A percentile compares a stretch with the other conserved stretches of the same genome.
Conservation (phyloP, 345 rosid genomes). For the Orychophragmus violaceus region DNA sequence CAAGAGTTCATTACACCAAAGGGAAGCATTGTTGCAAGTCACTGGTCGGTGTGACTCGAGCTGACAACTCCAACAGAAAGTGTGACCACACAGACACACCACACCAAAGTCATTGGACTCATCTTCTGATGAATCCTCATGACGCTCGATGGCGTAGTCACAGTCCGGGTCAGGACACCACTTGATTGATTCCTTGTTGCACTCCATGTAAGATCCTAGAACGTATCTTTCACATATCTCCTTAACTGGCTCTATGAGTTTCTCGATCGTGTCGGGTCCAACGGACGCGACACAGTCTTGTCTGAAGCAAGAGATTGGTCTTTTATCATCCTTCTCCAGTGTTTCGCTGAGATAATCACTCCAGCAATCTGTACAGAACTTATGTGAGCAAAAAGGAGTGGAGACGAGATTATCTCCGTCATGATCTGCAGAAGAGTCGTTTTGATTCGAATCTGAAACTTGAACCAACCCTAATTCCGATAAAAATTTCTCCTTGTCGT, state of each 20-base stretch:
- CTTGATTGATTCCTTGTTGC: neutral
- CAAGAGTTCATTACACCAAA: neutral
- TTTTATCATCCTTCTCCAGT: neutral
- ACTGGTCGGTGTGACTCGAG: neutral
- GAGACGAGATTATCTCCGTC: slow-evolving; percentile 4
- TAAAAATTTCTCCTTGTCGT: neutral
- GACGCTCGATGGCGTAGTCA: neutral
- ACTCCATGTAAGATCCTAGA: neutral
- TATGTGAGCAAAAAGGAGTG: slow-evolving; percentile 25
- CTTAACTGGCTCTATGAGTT: neutral
- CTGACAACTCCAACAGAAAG: neutral
- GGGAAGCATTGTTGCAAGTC: neutral
- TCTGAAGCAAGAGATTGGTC: neutral
- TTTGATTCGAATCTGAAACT: neutral
- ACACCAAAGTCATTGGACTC: neutral
- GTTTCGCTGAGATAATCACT: neutral
- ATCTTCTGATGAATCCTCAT: neutral
- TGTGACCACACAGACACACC: neutral
- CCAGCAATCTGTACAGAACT: slow-evolving; percentile 9
- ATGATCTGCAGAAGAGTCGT: neutral
- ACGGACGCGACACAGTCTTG: neutral
- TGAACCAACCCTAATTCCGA: neutral
- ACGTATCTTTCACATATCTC: slow-evolving; percentile 1
- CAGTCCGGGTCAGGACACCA: slow-evolving; percentile 8
- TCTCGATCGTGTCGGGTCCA: slow-evolving; percentile 13